phyloP scores from a whole-genome alignment of 257 asterid species.

The Ehretia macrophylla region DNA sequence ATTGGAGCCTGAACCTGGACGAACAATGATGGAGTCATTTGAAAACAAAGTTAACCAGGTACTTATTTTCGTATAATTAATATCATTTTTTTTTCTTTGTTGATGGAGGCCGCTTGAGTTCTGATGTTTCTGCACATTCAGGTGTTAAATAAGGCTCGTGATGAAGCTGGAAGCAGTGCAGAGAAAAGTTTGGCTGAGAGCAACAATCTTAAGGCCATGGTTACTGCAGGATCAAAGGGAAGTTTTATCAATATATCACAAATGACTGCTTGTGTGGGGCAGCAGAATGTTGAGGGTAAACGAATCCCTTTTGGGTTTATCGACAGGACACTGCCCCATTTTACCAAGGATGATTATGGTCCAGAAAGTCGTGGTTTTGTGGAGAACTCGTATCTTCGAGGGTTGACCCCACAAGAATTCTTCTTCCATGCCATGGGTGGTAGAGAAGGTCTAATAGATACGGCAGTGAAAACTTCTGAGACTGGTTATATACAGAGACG shows the following conservation, averaged over 20 bases:
- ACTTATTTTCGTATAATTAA: neutral
- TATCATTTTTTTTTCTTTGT: neutral
- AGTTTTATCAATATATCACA: slow-evolving; percentile 98
- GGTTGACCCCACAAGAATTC: slow-evolving; percentile 96
- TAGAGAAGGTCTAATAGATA: slow-evolving; percentile 98
- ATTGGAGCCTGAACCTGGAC: slow-evolving; percentile 98
- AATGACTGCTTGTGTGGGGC: slow-evolving; percentile 99
- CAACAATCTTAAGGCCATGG: slow-evolving; percentile 99
- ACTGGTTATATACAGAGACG: slow-evolving; percentile 98
- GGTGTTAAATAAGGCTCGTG: slow-evolving; percentile 99
- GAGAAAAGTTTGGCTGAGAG: slow-evolving; percentile 95
- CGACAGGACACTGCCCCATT: slow-evolving; percentile 89
- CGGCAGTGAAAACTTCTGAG: slow-evolving; percentile 99
- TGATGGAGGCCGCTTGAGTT: slow-evolving; percentile 4
- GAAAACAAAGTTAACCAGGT: slow-evolving; percentile 99
- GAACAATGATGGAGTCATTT: slow-evolving; percentile 95
- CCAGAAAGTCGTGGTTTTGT: slow-evolving; percentile 99
- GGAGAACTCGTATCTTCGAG: slow-evolving; percentile 95
- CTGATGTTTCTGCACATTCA: slow-evolving; percentile 23
- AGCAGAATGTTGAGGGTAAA: slow-evolving; percentile 98
- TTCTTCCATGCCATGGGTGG: slow-evolving; percentile 99
- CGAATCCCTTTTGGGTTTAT: slow-evolving; percentile 97
- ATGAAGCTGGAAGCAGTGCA: slow-evolving; percentile 99
- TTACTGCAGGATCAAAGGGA: slow-evolving; percentile 99
- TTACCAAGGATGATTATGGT: slow-evolving; percentile 86